Base-by-base conservation (phyloP, 176 grass and related monocot species). In the Aegilops umbellulata region DNA sequence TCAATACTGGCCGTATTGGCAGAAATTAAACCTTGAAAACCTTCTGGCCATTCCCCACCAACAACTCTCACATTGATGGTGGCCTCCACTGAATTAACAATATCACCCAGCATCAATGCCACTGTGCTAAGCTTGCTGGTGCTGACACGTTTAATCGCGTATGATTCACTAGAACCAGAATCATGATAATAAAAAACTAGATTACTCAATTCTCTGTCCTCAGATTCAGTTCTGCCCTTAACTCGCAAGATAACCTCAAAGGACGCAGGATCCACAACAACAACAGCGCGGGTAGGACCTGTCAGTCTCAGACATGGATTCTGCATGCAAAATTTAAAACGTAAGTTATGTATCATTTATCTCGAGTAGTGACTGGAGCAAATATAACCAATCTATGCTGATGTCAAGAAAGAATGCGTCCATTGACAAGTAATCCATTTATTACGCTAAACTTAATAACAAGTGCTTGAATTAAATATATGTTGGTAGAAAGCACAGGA, bases 71-170 rank as follows among this genome's bases (percentile, higher is more conserved):
- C 44, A 5, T 30, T 85, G 41, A 85, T 85, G 11, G 73, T 85
- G 49, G 73, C 83, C 76, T 85, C 73, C 60, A 77, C n/a, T 9
- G 73, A 85, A 6, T 0, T 10, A 38, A 15, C 14, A 8, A 78
- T 85, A 11, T 67, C 61, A 23, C 83, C 73, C 17, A 85, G 16
- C 31, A 16, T 8, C 23, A 85, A 55, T 8, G 38, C 30, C 9
- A 85, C 39, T 38, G 42, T 85, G 83, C 74, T 38, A 38, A 77
- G 61, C n/a, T 76, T 85, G 63, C 74, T 78, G 22, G 31, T 68
- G 31, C 13, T 13, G 32, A 64, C 49, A 2, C 2, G 0, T 32
- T 8, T 25, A 20, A 66, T 26, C 42, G 26, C 9, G 1, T 3
- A 16, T 2, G 83, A 85, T 11, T n/a, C 3, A 2, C 1, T 12